Evolutionary conservation across 2,329 filamentous ascomycete species (phyloP), one percentile per base, ranked within the genome.

Genomic region (Alternaria incomplexa): DNA sequence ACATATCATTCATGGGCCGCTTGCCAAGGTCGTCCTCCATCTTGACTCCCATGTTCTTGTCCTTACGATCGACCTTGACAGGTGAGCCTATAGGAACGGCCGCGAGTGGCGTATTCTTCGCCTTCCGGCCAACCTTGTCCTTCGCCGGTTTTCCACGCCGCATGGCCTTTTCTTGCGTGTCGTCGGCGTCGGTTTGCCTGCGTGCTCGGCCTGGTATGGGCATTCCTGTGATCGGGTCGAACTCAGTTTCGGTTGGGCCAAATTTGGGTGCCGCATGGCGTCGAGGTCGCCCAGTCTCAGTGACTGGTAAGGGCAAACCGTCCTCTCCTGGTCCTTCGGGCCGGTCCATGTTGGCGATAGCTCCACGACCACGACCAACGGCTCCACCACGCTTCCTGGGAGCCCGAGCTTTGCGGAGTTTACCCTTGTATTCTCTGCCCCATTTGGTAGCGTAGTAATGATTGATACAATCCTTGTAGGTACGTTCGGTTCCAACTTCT

Each of bases 391-490:
- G 69, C 50, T 69, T 73, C 36, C 70, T 65, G 8, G 70, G 75
- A 36, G 70, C 78, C 43, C 73, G 63, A 53, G 77, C 68, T 68
- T 76, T 79, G 4, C 56, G 48, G 28, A 91, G 84, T 79, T 91
- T 92, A 74, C 92, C 90, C 77, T 94, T 93, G 64, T 94, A 89
- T 65, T 92, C 90, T 45, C 89, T 86, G 50, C 89, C 85, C 81
- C 90, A 91, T 81, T 89, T 96, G 75, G 90, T 92, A 65, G 92
- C 85, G 78, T 96, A 96, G 80, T 96, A 96, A 78, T 94, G 93
- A 75, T 93, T 90, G 70, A 96, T 96, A 78, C 91, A 93, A 50
- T 91, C 88, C 67, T 91, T 90, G 79, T 93, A 93, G 71, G 91
- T 89, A 23, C 92, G 88, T 28, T 86, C 84, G 1, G 87, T 86